Evolutionary conservation across 306 rosid species (phyloP), one percentile per base, ranked within the genome.

Genomic region (Lablab purpureus): DNA sequence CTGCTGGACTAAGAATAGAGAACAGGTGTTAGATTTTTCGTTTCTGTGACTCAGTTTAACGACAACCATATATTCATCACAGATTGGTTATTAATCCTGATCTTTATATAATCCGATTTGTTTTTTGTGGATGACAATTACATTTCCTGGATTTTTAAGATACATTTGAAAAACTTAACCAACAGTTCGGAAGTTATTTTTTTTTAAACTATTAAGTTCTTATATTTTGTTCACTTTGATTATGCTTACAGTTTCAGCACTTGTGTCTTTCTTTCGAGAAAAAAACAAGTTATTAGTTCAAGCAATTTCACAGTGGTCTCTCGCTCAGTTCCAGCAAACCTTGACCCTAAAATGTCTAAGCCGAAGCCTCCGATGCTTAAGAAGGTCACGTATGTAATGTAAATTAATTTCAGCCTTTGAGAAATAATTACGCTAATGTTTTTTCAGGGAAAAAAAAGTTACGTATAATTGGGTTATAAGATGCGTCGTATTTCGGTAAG

Each of bases 11-110:
- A 68, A 85, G 87, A 28, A 77, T 91, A 83, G 89, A 86, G 71
- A 85, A 91, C 93, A 93, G 91, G 91, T 91, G 90, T 86, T 91
- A 83, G 78, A 85, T 36, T 45, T 66, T 47, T 47, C 55, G 7
- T 60, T 74, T 62, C 74, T 84, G 78, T 84, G 23, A 60, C 63
- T 81, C 77, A 58, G 9, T 46, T 65, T 49, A 59, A 37, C 74
- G 2, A 58, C 67, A 59, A 67, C 64, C 67, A 49, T 30, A 64
- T 51, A 60, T 60, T 40, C 32, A 43, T 77, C 4, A 72, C 67
- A 27, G 43, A 65, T 71, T 78, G 37, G n/a, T 84, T 65, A 10
- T 49, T 30, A 54, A 51, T 63, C 75, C 51, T 76, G 2, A 62
- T 21, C 11, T 54, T 69, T 72, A 28, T 49, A 75, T 68, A 47